These are phyloP conservation scores for Scenedesmus sp. DNA, from an alignment of 163 green algal genomes.

Conservation along the genomic window DNA sequence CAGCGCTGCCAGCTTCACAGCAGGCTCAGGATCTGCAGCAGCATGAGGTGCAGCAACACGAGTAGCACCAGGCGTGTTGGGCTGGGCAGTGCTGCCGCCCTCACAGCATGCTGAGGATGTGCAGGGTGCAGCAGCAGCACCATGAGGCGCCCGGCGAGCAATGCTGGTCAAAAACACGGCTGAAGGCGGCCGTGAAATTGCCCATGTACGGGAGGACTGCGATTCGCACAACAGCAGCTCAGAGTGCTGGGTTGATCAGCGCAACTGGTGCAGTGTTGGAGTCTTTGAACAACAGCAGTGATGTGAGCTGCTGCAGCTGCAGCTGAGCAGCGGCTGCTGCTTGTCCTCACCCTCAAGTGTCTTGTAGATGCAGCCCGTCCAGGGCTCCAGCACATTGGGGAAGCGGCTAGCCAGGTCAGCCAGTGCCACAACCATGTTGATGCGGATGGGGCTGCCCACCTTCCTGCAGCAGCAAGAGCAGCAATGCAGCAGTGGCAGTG, in stretches of 20 bases:
- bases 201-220: too few relatives aligned
- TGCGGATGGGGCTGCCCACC: conserved; percentile 62
- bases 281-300: too few relatives aligned
- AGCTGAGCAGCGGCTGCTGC: neutral
- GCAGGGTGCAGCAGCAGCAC: neutral
- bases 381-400: conserved; percentile 96
- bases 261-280: too few relatives aligned
- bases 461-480: conserved; percentile 1
- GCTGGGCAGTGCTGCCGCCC: conserved; percentile 84
- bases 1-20: conserved; percentile 76
- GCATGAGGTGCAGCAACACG: neutral
- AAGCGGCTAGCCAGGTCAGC: conserved; percentile 93
- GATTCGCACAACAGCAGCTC: too few relatives aligned
- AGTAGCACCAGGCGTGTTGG: conserved; percentile 92
- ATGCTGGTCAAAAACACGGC: too few relatives aligned
- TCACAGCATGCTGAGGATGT: conserved; percentile 4
- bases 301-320: neutral
- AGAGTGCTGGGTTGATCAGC: neutral
- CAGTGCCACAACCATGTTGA: conserved; percentile 89
- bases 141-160: too few relatives aligned
- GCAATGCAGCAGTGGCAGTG: neutral
- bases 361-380: conserved; percentile 86
- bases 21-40: conserved; percentile 6
- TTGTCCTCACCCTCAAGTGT: neutral
- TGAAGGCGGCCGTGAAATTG: too few relatives aligned